Conservation (phyloP, 176 grass and related monocot species). For the Oryza coarctata region DNA sequence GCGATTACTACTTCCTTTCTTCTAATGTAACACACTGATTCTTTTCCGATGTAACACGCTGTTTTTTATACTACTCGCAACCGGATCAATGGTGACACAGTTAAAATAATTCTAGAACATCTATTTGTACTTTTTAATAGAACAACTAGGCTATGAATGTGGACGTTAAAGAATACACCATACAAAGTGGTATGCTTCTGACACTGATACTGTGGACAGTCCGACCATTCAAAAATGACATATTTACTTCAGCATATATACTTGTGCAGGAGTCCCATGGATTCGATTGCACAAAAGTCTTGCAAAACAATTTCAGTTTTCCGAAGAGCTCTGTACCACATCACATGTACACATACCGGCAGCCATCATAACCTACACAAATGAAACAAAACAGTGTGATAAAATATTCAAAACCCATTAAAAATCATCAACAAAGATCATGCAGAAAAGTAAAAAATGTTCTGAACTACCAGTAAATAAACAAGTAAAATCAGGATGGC, state of each 20-base stretch:
- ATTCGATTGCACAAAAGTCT: background rate
- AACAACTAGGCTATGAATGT: background rate
- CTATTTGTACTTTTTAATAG: background rate
- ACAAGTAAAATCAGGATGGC: background rate
- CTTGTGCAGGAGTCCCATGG: background rate
- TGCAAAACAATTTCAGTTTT: background rate
- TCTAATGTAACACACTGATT: too few species aligned
- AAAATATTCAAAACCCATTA: background rate
- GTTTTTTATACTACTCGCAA: too few species aligned
- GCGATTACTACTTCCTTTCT: too few species aligned
- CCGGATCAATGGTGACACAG: too few species aligned
- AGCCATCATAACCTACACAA: conserved; percentile 28
- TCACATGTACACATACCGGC: conserved; percentile 24
- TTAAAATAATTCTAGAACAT: too few species aligned
- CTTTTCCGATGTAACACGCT: too few species aligned
- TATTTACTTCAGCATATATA: background rate
- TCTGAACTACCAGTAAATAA: background rate
- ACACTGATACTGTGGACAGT: background rate
- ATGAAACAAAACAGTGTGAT: background rate
- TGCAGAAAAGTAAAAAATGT: background rate
- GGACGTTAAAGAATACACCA: background rate
- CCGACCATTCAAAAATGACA: background rate
- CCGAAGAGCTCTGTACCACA: background rate
- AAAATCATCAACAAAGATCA: background rate
- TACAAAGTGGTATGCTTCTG: background rate